These are phyloP conservation scores for Kregervanrija fluxuum DNA, from an alignment of 805 yeast genomes.

Conservation along the genomic window DNA sequence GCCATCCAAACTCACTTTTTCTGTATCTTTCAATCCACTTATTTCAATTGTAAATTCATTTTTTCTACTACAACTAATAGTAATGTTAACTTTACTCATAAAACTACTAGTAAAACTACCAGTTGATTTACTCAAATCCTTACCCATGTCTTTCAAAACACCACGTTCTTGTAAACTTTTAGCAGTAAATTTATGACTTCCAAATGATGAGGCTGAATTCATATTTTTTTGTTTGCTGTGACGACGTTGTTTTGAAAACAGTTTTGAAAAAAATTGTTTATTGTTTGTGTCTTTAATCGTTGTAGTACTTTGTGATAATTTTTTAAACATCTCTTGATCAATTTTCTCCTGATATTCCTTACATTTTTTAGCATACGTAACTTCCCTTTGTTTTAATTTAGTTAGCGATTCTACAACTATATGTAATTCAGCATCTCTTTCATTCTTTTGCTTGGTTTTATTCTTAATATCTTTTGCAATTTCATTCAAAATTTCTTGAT, in stretches of 20 bases:
- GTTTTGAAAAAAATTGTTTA: constrained; percentile 31
- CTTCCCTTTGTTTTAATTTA: constrained; percentile 39
- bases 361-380: constrained; percentile 37
- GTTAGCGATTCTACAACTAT: constrained; percentile 35
- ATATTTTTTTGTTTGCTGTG: too few species aligned
- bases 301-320: too few species aligned
- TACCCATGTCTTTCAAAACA: too few species aligned
- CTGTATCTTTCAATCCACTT: constrained; percentile 28
- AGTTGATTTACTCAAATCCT: too few species aligned
- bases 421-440: constrained; percentile 34
- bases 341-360: constrained; percentile 41
- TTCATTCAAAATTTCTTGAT: constrained; percentile 73
- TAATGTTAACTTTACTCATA: constrained; percentile 55
- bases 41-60: constrained; percentile 65
- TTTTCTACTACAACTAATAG: constrained; percentile 67
- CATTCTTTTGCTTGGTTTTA: constrained; percentile 36
- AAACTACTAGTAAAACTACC: neutral
- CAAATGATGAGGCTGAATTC: constrained; percentile 20
- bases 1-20: constrained; percentile 59
- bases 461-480: constrained; percentile 70
- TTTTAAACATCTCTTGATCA: constrained; percentile 33
- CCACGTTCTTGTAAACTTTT: constrained; percentile 56
- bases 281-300: constrained; percentile 35
- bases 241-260: constrained; percentile 57
- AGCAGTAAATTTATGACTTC: constrained; percentile 70